Base-by-base conservation (phyloP, 768 basidiomycete species). In the Rubroboletus pulcherrimus region DNA sequence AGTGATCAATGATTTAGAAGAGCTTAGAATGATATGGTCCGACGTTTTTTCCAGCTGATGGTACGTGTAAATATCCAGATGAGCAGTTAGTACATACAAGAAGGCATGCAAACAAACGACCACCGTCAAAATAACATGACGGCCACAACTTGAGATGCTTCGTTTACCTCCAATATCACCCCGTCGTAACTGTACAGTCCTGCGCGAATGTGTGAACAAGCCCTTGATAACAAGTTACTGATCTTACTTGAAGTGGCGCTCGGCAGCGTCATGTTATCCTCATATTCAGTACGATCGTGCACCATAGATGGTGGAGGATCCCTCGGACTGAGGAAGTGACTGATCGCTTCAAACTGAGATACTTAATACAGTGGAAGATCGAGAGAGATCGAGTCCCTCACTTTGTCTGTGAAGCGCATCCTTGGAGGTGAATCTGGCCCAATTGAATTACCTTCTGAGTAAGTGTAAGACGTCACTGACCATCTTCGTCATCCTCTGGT, bases 401-500 rank as follows among this genome's bases (percentile, higher is more conserved):
- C 88, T 68, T 87, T 78, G 56, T 90, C 87, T 56, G 79, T 81
- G 63, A 89, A 88, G 26, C 78, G 81, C 72, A 86, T 89, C 35
- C 85, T 77, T 4, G 89, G 89, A 8, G 89, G 89, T 3, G 85
- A 81, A 67, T 89, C 89, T 91, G 38, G 52, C 8, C 33, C 8
- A 24, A 38, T 24, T 60, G n/a, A 52, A 47, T 51, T 35, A 42
- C 4, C 37, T 33, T 31, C n/a, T 31, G 9, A 52, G 33, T n/a
- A 48, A 30, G 24, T 34, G 39, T 41, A 14, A 31, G n/a, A 26
- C 3, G 17, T 43, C 41, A 62, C 66, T 59, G 57, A 88, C 89
- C 87, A 66, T 91, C 89, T 75, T 91, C 88, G 54, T 91, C 89
- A 53, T 90, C 89, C 70, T 91, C 89, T 26, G 88, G 88, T 49